Evolutionary conservation across 768 basidiomycete species (phyloP), one percentile per base, ranked within the genome.

Genomic region (Cyathus striatus): DNA sequence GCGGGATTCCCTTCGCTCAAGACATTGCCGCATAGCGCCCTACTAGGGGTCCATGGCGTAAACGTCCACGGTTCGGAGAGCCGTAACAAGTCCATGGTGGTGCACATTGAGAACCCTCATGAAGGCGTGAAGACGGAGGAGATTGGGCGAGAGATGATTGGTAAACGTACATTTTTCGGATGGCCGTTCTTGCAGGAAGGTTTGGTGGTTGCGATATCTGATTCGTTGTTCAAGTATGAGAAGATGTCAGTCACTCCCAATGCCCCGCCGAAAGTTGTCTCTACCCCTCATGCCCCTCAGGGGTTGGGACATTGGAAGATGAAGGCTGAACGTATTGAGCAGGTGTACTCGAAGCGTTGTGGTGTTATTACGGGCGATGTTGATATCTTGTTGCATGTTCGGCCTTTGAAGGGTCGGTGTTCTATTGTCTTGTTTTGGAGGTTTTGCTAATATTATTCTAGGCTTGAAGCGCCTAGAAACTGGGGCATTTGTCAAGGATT

Each of bases 161-260:
- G 88, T 13, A 68, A 83, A 56, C 76, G 86, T 32, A 79, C 78
- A 1, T 97, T 87, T 58, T 68, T 83, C 43, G 82, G 84, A 20
- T 99, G 95, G 94, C 96, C 96, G 0, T 98, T 94, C 73, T 65
- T 99, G 32, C 87, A 88, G 52, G 96, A 99, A 64, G 95, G 90
- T 2, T 64, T 81, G 51, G 91, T 97, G 1, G 81, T 83, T 2
- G 86, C 84, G 14, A 74, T 97, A 5, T 94, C 91, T 14, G 95
- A 98, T 59, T 74, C 81, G 25, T 58, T 86, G 47, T 90, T 92
- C 78, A 85, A 78, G 59, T 94, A 94, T 57, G 90, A 94, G 65
- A 79, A 80, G 64, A 59, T 80, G 52, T 54, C 59, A 4, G 59
- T 87, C 14, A 61, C 79, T 20, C 74, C 73, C 1, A 74, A 72